These are phyloP conservation scores for Chrysanthemum lavandulifolium DNA, from an alignment of 129 eudicot genomes.

Conservation along the genomic window DNA sequence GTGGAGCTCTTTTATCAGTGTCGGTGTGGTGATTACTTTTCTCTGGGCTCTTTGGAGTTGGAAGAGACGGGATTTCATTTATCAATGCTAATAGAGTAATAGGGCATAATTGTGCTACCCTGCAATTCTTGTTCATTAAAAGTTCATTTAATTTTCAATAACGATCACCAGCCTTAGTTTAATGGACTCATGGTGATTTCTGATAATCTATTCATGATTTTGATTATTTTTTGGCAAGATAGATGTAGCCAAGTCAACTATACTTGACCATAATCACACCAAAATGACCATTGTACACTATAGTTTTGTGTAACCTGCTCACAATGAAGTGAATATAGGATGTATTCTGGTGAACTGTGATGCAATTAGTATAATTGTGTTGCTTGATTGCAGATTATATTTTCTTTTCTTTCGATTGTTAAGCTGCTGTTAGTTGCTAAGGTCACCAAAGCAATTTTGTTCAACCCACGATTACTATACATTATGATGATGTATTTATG, in stretches of 20 bases:
- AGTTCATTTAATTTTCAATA: slow-evolving; percentile 44
- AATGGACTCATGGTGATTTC: not conserved
- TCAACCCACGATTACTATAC: too few species aligned
- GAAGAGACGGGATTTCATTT: slow-evolving; percentile 62
- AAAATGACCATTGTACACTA: too few species aligned
- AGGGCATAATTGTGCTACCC: slow-evolving; percentile 53
- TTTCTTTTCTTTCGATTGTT: not conserved
- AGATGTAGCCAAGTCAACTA: slow-evolving; percentile 3
- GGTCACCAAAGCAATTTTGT: too few species aligned
- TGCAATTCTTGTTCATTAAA: slow-evolving; percentile 79
- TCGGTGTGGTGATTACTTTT: slow-evolving; percentile 82
- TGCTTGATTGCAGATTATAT: not conserved
- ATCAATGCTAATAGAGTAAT: slow-evolving; percentile 22
- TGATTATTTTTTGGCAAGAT: slow-evolving; percentile 1
- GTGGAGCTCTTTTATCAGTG: slow-evolving; percentile 60
- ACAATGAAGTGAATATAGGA: too few species aligned
- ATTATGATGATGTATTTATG: too few species aligned
- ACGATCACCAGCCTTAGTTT: slow-evolving; percentile 5
- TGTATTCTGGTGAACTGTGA: not conserved
- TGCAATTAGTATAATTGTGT: slow-evolving; percentile 2
- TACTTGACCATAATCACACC: not conserved
- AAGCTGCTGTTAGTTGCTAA: too few species aligned
- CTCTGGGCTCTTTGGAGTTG: slow-evolving; percentile 56
- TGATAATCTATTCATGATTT: not conserved
- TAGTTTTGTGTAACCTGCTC: too few species aligned